phyloP scores from a whole-genome alignment of 2,329 filamentous ascomycete species.

The Helotiales sp. region DNA sequence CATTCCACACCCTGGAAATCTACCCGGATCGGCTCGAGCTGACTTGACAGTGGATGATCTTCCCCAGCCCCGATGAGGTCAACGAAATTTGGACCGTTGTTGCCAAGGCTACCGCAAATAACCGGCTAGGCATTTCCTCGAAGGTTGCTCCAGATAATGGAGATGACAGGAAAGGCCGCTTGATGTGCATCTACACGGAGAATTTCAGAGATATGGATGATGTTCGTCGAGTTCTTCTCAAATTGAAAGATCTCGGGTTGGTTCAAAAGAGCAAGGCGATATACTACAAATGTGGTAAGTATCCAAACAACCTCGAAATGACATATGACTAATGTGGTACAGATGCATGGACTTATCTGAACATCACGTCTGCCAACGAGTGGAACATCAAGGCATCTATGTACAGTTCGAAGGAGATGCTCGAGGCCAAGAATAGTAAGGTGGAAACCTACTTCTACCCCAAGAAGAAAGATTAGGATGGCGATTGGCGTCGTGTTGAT shows the following conservation, averaged over 20 bases:
- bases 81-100: constrained; percentile 69
- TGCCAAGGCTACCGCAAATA: constrained; percentile 68
- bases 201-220: constrained; percentile 74
- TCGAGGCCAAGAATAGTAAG: constrained; percentile 29
- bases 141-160: constrained; percentile 69
- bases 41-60: constrained; percentile 73
- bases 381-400: constrained; percentile 66
- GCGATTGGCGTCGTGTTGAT: constrained; percentile 24
- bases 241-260: constrained; percentile 65
- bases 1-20: constrained; percentile 21
- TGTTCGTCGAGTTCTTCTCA: constrained; percentile 68
- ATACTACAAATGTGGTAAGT: constrained; percentile 69
- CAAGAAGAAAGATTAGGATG: constrained; percentile 27
- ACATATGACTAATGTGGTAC: constrained; percentile 5
- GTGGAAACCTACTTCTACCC: constrained; percentile 31
- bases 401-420: constrained; percentile 53
- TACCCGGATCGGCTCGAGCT: background rate
- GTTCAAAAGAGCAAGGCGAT: constrained; percentile 55
- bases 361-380: constrained; percentile 63
- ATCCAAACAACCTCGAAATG: background rate
- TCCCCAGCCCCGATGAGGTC: constrained; percentile 59
- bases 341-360: constrained; percentile 73
- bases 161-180: constrained; percentile 50
- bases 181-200: constrained; percentile 80
- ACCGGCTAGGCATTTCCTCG: constrained; percentile 72